A percentile compares a stretch with the other conserved stretches of the same genome.
Evolutionary conservation across 495 filamentous ascomycete species (phyloP).

Genomic region (Podospora fimiseda): DNA sequence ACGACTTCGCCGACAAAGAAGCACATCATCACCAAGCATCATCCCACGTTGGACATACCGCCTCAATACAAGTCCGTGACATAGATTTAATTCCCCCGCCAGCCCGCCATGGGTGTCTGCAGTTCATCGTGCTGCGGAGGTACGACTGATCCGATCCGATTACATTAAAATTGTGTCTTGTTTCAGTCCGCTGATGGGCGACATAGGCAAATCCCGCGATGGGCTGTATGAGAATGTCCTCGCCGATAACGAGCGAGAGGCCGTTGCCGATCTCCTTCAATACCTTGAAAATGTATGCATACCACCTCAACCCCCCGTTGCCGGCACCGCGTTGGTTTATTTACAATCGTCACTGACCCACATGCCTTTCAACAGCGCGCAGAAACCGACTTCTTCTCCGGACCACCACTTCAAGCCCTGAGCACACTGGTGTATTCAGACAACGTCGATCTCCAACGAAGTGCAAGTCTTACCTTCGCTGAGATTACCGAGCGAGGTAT

Average conservation of each 20-base stretch:
- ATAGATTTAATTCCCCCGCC: slow-evolving; percentile 8
- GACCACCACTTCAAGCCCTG: slow-evolving; percentile 89
- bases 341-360: not conserved
- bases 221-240: slow-evolving; percentile 92
- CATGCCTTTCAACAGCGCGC: slow-evolving; percentile 54
- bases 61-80: slow-evolving; percentile 10
- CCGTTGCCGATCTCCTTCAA: slow-evolving; percentile 88
- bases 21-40: slow-evolving; percentile 2
- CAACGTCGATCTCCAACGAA: slow-evolving; percentile 96
- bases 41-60: slow-evolving; percentile 4
- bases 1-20: not conserved
- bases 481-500: slow-evolving; percentile 97
- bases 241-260: slow-evolving; percentile 93
- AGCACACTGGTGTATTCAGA: slow-evolving; percentile 96
- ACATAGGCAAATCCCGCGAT: slow-evolving; percentile 75
- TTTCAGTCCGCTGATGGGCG: slow-evolving; percentile 7
- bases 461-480: slow-evolving; percentile 95
- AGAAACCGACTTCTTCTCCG: slow-evolving; percentile 96
- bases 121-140: slow-evolving; percentile 37
- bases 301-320: not conserved
- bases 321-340: no score
- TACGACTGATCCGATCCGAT: slow-evolving; percentile 13
- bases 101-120: slow-evolving; percentile 36
- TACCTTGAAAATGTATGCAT: slow-evolving; percentile 87
- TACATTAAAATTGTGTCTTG: no score